Percentiles rank a stretch among this genome's conserved stretches.
These are phyloP conservation scores for Eimeria nieschulzi DNA, from an alignment of 169 alveolate genomes.

Conservation along the genomic window DNA sequence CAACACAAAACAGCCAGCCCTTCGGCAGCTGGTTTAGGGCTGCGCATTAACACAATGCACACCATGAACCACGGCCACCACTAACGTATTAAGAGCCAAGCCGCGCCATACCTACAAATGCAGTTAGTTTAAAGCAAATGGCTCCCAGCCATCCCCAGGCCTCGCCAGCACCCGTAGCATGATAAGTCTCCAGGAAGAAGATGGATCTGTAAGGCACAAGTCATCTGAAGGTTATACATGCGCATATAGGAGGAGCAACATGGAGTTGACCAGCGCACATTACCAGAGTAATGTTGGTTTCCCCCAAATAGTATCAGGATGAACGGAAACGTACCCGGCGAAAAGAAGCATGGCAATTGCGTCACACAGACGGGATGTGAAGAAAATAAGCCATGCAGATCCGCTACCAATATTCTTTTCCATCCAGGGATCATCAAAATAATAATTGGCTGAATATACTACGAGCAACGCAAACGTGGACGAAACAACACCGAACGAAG, in stretches of 20 bases:
- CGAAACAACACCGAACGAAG: slow-evolving; percentile 89
- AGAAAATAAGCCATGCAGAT: slow-evolving; percentile 87
- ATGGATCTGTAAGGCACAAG: not conserved
- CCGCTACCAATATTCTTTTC: slow-evolving; percentile 88
- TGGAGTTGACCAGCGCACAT: not conserved
- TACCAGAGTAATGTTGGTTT: not conserved
- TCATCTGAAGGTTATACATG: not conserved
- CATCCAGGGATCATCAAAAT: slow-evolving; percentile 90
- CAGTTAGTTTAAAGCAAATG: slow-evolving; percentile 83
- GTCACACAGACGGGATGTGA: slow-evolving; percentile 87
- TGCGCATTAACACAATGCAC: not conserved
- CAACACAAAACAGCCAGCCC: not conserved
- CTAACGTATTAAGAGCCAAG: slow-evolving; percentile 5
- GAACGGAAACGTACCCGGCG: slow-evolving; percentile 81
- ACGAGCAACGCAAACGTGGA: slow-evolving; percentile 86
- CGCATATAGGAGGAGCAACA: not conserved
- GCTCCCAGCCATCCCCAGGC: slow-evolving; percentile 92
- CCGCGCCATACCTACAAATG: slow-evolving; percentile 69
- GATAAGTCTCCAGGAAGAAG: slow-evolving; percentile 91
- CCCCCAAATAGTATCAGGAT: not conserved
- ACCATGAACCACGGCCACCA: not conserved
- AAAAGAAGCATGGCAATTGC: slow-evolving; percentile 84
- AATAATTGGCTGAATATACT: slow-evolving; percentile 87
- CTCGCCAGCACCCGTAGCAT: slow-evolving; percentile 92
- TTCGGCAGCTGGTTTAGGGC: not conserved